A percentile compares a stretch with the other conserved stretches of the same genome.
phyloP scores from a whole-genome alignment of 202 grass and related monocot species.

The Bolboschoenoplectus hybrid region DNA sequence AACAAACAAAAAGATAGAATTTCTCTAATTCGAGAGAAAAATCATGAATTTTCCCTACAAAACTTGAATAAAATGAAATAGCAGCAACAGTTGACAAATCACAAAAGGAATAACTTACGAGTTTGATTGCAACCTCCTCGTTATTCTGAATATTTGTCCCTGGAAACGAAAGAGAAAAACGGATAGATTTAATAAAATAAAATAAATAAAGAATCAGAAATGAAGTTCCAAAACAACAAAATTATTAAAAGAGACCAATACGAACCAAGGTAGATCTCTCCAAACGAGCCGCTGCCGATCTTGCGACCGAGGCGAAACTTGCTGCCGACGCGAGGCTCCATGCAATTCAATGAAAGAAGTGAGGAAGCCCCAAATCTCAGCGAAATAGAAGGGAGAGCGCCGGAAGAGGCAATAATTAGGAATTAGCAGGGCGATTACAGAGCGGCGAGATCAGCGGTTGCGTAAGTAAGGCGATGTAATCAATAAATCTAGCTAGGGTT shows the following conservation, averaged over 20 bases:
- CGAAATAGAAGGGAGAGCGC: neutral
- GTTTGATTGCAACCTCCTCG: slow-evolving; percentile 84
- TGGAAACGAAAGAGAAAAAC: slow-evolving; percentile 33
- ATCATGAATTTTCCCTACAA: neutral
- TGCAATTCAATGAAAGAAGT: slow-evolving; percentile 37
- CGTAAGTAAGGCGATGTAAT: neutral
- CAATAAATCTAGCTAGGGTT: slow-evolving; percentile 36
- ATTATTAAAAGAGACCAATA: neutral
- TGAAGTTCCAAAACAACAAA: slow-evolving; percentile 31
- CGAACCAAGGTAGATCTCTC: slow-evolving; percentile 85
- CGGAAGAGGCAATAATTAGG: slow-evolving; percentile 1
- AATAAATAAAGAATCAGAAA: neutral
- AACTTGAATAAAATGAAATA: slow-evolving; percentile 12
- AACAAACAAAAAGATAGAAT: neutral
- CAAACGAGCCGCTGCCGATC: slow-evolving; percentile 88
- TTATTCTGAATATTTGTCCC: slow-evolving; percentile 82
- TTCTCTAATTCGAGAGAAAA: neutral
- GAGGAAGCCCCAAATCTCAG: slow-evolving; percentile 9
- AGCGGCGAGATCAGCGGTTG: neutral
- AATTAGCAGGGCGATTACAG: neutral
- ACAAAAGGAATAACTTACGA: slow-evolving; percentile 47
- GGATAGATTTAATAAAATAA: slow-evolving; percentile 25
- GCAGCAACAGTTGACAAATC: neutral
- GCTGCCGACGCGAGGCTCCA: slow-evolving; percentile 85
- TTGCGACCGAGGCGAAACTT: slow-evolving; percentile 86